Conservation (phyloP, 371 early-diverging fungal species). For the Aphelidium insulamus region DNA sequence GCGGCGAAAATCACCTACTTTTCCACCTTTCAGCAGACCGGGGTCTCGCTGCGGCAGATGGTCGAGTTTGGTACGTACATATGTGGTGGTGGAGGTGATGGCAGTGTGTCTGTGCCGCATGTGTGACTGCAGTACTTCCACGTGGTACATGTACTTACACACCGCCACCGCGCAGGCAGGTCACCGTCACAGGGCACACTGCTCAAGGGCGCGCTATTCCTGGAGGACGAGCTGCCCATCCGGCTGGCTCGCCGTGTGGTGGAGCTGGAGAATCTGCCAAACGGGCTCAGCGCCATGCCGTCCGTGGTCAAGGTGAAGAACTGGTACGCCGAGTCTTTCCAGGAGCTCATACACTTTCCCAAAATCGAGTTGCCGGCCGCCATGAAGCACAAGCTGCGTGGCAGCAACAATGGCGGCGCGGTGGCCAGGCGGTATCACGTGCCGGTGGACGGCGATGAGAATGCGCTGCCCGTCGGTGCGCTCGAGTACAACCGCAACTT, state of each 20-base stretch:
- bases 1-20: conserved; percentile 45
- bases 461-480: conserved; percentile 43
- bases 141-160: neutral
- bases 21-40: conserved; percentile 64
- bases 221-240: conserved; percentile 76
- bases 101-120: too few species aligned
- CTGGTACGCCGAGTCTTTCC: conserved; percentile 85
- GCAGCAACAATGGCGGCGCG: conserved; percentile 6
- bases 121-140: neutral
- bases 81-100: conserved; percentile 1
- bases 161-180: conserved; percentile 18
- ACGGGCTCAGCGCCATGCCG: conserved; percentile 68
- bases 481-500: conserved; percentile 53
- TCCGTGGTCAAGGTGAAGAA: conserved; percentile 71
- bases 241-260: conserved; percentile 89
- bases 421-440: neutral
- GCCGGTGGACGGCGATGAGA: conserved; percentile 8
- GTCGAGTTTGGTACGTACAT: conserved; percentile 55
- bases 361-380: conserved; percentile 23
- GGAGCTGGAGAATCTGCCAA: conserved; percentile 76
- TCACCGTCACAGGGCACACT: conserved; percentile 59
- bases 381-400: conserved; percentile 2
- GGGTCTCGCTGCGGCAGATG: conserved; percentile 77
- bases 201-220: conserved; percentile 70
- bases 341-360: conserved; percentile 34